phyloP scores from a whole-genome alignment of 257 asterid species.

The Fraxinus quadrangulata region DNA sequence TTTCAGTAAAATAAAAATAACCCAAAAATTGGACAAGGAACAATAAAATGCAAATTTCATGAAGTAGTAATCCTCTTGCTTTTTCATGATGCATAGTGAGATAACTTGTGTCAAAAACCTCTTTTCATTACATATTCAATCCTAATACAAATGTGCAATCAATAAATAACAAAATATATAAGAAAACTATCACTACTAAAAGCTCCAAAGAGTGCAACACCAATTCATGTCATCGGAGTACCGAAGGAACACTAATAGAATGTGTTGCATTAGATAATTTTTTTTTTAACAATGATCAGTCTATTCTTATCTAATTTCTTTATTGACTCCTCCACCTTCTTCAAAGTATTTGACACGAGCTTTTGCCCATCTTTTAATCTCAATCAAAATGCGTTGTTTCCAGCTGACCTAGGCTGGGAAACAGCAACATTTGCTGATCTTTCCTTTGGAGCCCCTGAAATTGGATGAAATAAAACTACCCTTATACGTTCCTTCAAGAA shows the following conservation, averaged over 20 bases:
- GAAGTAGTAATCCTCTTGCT: neutral
- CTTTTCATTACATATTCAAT: neutral
- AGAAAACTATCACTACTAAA: neutral
- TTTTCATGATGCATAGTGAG: neutral
- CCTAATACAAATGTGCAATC: slow-evolving; percentile 5
- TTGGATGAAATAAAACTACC: neutral
- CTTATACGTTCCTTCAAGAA: slow-evolving; percentile 4
- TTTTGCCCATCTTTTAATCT: slow-evolving; percentile 22
- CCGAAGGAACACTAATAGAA: slow-evolving; percentile 12
- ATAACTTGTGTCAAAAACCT: neutral
- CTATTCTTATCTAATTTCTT: slow-evolving; percentile 33
- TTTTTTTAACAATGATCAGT: neutral
- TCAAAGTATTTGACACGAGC: slow-evolving; percentile 21
- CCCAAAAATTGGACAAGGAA: neutral
- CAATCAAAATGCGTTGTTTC: slow-evolving; percentile 28
- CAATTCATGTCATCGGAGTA: slow-evolving; percentile 38
- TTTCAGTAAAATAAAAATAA: neutral
- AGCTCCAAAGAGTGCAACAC: slow-evolving; percentile 17
- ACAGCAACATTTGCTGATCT: slow-evolving; percentile 37
- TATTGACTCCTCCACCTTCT: slow-evolving; percentile 29
- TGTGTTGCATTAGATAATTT: slow-evolving; percentile 28
- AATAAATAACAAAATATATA: neutral
- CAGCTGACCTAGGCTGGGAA: slow-evolving; percentile 35
- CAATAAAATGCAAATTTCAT: neutral
- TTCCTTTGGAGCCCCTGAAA: slow-evolving; percentile 39